Evolutionary conservation across 805 yeast genomes (phyloP).

Genomic region (Candida glaebosa): DNA sequence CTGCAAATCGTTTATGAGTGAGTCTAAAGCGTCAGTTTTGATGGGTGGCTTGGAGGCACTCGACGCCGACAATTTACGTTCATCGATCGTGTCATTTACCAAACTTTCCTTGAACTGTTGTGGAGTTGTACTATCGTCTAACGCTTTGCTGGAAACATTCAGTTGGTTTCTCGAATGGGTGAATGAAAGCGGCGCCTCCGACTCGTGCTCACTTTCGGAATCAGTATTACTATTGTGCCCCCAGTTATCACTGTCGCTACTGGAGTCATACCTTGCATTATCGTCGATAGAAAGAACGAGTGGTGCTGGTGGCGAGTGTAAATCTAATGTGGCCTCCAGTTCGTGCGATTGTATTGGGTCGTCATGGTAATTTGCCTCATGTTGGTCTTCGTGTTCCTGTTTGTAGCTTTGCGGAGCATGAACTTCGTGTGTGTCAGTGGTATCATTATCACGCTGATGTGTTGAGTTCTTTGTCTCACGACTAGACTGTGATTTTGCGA

Average conservation of each 20-base stretch:
- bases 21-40: constrained; percentile 29
- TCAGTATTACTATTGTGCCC: constrained; percentile 21
- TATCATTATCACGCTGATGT: not conserved
- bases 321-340: not conserved
- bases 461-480: not conserved
- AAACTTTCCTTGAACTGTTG: not conserved
- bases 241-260: constrained; percentile 22
- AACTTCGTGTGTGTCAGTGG: not conserved
- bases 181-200: constrained; percentile 1
- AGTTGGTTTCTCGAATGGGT: not conserved
- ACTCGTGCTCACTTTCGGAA: not conserved
- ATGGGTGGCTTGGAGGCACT: not conserved
- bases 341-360: not conserved
- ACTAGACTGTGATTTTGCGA: not conserved
- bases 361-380: not conserved
- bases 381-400: not conserved
- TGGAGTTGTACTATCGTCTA: not conserved
- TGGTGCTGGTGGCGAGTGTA: constrained; percentile 13
- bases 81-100: not conserved
- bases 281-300: constrained; percentile 18
- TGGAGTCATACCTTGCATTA: constrained; percentile 8
- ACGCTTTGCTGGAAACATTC: not conserved
- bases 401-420: too few relatives aligned
- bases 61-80: not conserved
- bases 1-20: constrained; percentile 34